Evolutionary conservation across 192 early-diverging fungal genomes (phyloP), one percentile per base, ranked within the genome.

Genomic region (Linnemannia zychae): DNA sequence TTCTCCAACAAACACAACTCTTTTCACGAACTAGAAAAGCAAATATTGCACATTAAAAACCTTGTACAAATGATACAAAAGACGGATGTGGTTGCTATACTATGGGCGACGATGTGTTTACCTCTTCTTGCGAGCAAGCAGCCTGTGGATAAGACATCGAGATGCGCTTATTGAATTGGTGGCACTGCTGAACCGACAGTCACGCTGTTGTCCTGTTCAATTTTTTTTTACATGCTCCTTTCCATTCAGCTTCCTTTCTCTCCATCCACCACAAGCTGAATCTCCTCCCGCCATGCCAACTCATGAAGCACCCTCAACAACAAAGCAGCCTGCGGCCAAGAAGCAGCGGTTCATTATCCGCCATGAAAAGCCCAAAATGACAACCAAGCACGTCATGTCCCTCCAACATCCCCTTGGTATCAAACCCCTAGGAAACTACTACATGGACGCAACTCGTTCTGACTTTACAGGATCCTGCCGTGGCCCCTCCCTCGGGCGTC

Each of bases 371-470:
- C 70, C 83, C 28, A 85, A 79, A 73, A 79, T 85, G 40, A 85
- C 83, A 6, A 85, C 83, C 20, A 75, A 79, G 63, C 83, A 85
- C 53, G 47, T 79, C 53, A 85, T 85, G 78, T 78, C 72, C 16
- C 33, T 85, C 11, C 83, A 85, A 36, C 88, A 94, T 60, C 92
- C 93, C 33, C 79, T 84, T 28, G 91, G 92, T 18, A 91, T 93
- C 50, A 89, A 90, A 75, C 93, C 93, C 31, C 57, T 88, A 34
- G 93, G 93, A 15, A 94, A 94, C 88, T 87, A 86, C 50, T 89
- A 91, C 66, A 87, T 93, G 74, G 89, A 90, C 47, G 80, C 87
- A 40, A 84, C 74, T 33, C 52, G 76, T 20, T 76, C 67, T 22
- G 83, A 69, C 15, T 82, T 89, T 50, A 36, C 70, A 38, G 83